A percentile compares a stretch with the other conserved stretches of the same genome.
phyloP scores from a whole-genome alignment of 176 grass and related monocot genomes.

The Pharus latifolius region DNA sequence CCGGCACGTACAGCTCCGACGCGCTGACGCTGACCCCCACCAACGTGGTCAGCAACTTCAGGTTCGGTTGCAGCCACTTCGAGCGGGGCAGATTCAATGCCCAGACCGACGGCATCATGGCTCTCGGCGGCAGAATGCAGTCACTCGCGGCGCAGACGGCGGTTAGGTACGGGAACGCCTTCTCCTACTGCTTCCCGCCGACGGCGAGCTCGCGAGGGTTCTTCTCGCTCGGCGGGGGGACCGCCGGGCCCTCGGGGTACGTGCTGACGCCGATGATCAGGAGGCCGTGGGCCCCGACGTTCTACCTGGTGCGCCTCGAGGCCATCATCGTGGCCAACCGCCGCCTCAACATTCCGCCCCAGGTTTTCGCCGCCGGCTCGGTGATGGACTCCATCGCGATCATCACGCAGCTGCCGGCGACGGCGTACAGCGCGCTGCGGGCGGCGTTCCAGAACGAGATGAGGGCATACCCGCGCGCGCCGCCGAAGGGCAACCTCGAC shows the following conservation, averaged over 20 bases:
- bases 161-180: conserved; percentile 15
- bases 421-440: conserved; percentile 29
- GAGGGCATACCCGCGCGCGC: neutral
- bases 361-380: conserved; percentile 19
- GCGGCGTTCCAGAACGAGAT: conserved; percentile 17
- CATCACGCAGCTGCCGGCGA: conserved; percentile 27
- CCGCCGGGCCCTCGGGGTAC: no score
- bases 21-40: conserved; percentile 7
- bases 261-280: conserved; percentile 17
- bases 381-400: conserved; percentile 44
- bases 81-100: conserved; percentile 38
- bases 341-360: neutral
- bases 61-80: conserved; percentile 30
- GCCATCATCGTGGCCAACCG: conserved; percentile 19
- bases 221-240: conserved; percentile 28
- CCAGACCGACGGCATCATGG: conserved; percentile 16
- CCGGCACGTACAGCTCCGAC: conserved; percentile 22
- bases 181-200: conserved; percentile 38
- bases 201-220: conserved; percentile 17
- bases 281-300: conserved; percentile 24
- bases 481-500: neutral
- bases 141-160: conserved; percentile 32
- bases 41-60: neutral
- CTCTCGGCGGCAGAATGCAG: conserved; percentile 18
- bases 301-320: conserved; percentile 25